Conservation (phyloP, 140 eudicot species). For the Senecio squalidus region DNA sequence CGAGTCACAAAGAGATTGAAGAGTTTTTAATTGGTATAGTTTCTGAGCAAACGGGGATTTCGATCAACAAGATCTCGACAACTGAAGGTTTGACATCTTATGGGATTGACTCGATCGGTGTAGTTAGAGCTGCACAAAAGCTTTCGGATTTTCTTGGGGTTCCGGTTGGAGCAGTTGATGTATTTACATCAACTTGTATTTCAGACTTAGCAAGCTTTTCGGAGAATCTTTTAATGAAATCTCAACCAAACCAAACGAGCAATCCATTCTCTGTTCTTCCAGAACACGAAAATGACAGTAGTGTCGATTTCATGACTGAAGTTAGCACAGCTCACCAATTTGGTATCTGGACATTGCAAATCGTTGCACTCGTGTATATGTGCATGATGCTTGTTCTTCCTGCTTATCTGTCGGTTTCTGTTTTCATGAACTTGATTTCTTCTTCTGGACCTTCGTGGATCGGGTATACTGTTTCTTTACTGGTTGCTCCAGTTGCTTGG, state of each 20-base stretch:
- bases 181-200: constrained; percentile 75
- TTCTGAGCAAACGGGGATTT: constrained; percentile 62
- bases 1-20: constrained; percentile 49
- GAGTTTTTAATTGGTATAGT: constrained; percentile 51
- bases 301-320: constrained; percentile 33
- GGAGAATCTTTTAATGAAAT: constrained; percentile 48
- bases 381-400: constrained; percentile 62
- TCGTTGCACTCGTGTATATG: constrained; percentile 47
- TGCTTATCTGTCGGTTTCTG: constrained; percentile 47
- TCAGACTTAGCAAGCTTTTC: constrained; percentile 68
- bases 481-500: constrained; percentile 70
- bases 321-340: constrained; percentile 39
- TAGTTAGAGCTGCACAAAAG: constrained; percentile 85
- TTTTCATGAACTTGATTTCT: constrained; percentile 34
- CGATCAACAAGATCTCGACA: constrained; percentile 50
- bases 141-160: constrained; percentile 82
- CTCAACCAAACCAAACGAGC: constrained; percentile 37
- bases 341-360: constrained; percentile 46
- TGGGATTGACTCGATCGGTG: constrained; percentile 85
- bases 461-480: constrained; percentile 39
- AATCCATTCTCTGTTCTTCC: constrained; percentile 18
- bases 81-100: constrained; percentile 58
- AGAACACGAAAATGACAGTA: constrained; percentile 30
- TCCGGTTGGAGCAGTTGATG: constrained; percentile 80
- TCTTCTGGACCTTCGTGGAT: constrained; percentile 25